Conservation (phyloP, 1,139 yeast species). For the Candida mesenterica region DNA sequence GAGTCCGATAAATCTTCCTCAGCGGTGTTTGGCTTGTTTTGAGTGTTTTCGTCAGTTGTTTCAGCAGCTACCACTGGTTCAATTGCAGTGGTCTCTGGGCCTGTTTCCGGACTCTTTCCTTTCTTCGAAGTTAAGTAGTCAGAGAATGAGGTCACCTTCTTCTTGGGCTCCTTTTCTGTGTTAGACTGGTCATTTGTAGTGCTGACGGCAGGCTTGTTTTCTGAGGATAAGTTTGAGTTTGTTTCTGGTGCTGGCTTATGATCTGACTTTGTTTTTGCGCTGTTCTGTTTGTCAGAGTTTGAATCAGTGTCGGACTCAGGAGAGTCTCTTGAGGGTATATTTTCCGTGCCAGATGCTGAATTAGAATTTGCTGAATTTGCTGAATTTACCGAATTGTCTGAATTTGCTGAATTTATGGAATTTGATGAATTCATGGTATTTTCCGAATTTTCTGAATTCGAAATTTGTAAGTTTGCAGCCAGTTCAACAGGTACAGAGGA, state of each 20-base stretch:
- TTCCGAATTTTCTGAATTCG: too few relatives aligned
- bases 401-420: background rate
- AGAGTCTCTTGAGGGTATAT: too few relatives aligned
- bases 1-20: background rate
- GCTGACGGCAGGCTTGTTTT: background rate
- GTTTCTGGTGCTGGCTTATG: background rate
- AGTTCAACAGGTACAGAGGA: background rate
- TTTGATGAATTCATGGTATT: background rate
- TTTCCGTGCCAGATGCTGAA: too few relatives aligned
- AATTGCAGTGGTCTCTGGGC: background rate
- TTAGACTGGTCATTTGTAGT: background rate
- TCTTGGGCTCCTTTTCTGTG: background rate
- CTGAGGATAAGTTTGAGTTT: background rate
- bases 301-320: too few relatives aligned
- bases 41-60: too few relatives aligned
- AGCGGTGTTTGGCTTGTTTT: background rate
- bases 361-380: too few relatives aligned
- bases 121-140: slow-evolving; percentile 15
- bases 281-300: background rate
- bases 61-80: background rate
- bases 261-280: background rate
- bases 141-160: slow-evolving; percentile 13
- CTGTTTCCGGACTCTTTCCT: background rate
- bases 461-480: background rate
- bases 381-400: too few relatives aligned